Base-by-base conservation (phyloP, 345 rosid species). In the Ceriops tagal region DNA sequence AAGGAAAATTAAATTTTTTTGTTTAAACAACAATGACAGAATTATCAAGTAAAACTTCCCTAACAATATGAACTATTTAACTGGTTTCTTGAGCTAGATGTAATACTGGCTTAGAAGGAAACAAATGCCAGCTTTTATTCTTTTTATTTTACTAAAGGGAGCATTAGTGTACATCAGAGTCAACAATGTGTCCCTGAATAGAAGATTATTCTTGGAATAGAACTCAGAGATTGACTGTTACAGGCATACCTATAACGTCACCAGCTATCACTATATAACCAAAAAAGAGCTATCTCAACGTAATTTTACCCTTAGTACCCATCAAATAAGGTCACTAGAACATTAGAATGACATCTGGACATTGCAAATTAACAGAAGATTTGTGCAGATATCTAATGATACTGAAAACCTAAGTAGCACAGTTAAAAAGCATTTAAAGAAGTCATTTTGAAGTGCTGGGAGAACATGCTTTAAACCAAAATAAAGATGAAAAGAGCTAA, bases 401-500 rank as follows among this genome's bases (percentile, higher is more conserved):
- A 43, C 49, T 13, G 18, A 43, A 5, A 43, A 5, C 19, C 53
- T 53, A 13, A 37, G 10, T 26, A 43, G 19, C 26, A 43, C 13
- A 27, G 15, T 39, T 39, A 19, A 58, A n/a, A 63, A 46, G 32
- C 57, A 13, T 8, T 8, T 30, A 60, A 35, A 32, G 18, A 32
- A 32, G 30, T 5, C 58, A 21, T 6, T 58, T 61, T 7, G 52
- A 39, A 21, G 59, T 15, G 26, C 47, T 6, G 21, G 30, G 18
- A 76, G 53, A 53, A 67, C 5, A 32, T 18, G 7, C 13, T 3
- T 9, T 20, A n/a, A 51, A 31, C 5, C 34, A 64, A 67, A 57
- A 13, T 53, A 55, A 61, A 53, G 7, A 63, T 51, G 16, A 35
- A 20, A 78, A 73, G 21, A 61, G 15, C 80, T 71, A 78, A 96